Conservation (phyloP, 257 asterid genomes). For the Dorcoceras hygrometricum region DNA sequence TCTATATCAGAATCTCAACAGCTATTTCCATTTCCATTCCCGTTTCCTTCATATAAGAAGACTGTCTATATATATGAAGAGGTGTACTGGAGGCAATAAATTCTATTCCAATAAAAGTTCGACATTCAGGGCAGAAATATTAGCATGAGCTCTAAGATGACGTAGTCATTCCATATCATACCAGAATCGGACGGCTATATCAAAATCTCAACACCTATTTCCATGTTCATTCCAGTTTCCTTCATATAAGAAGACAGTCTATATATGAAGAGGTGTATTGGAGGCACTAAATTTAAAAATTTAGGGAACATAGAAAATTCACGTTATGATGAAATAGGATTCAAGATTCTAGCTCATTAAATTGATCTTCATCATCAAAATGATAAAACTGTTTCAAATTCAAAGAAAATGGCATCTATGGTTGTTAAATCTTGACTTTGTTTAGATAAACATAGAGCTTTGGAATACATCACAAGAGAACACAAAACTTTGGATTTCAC, state of each 20-base stretch:
- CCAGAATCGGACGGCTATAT: background rate
- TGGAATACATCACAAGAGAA: conserved; percentile 10
- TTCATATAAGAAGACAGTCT: background rate
- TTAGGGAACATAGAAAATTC: background rate
- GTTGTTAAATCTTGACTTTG: conserved; percentile 14
- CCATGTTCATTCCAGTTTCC: background rate
- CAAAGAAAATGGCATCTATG: background rate
- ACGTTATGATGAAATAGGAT: too few species aligned
- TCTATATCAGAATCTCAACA: background rate
- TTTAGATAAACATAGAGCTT: background rate
- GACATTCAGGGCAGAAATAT: background rate
- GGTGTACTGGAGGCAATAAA: background rate
- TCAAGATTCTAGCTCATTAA: background rate
- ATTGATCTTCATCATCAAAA: conserved; percentile 13
- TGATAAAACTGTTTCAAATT: background rate
- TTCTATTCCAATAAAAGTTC: too few species aligned
- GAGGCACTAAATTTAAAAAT: background rate
- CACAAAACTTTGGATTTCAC: conserved; percentile 5
- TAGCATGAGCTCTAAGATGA: background rate
- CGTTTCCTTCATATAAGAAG: background rate
- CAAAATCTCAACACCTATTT: background rate
- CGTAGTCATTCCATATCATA: background rate
- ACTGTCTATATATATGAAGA: background rate
- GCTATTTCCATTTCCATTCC: background rate
- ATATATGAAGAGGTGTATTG: background rate